Evolutionary conservation across 1,284 basidiomycete genomes (phyloP), one percentile per base, ranked within the genome.

Genomic region (Cerrena zonata): DNA sequence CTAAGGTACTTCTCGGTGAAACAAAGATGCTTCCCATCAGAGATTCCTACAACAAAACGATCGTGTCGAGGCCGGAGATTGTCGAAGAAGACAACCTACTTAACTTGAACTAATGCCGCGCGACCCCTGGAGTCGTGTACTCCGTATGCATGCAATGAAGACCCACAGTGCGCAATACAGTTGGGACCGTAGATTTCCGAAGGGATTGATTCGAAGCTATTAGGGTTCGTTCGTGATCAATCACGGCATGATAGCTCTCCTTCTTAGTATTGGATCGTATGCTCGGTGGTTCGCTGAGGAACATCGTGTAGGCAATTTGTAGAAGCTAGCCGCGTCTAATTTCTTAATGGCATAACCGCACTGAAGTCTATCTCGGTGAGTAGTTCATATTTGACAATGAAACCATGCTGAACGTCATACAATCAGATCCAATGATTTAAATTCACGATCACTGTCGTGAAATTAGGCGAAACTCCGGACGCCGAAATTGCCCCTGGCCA

Each of bases 401-500:
- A 34, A 34, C 30, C 30, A 34, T 34, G 30, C 30, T 34, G 30
- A 34, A 34, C 7, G 7, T 34, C 30, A n/a, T 34, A 7, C 30
- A 34, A 34, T 34, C 30, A 34, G 30, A 34, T 34, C 30, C 30
- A 15, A 34, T 15, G 7, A 34, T 7, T 34, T 34, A 7, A 34
- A 34, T 34, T 34, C 30, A 34, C 7, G 30, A 15, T 34, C 30
- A 15, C 30, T 34, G 30, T 34, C 30, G 30, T 15, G 30, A 34
- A 34, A 7, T 34, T 51, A 56, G 58, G 58, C 55, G 59, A 63
- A 63, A 62, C 53, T 51, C 60, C 61, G 63, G 58, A 54, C 38
- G 36, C 59, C 61, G 63, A 65, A 55, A 56, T 59, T 62, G 61
- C 46, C 55, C 62, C 63, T 56, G 52, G 39, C 26, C 10, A 37